Evolutionary conservation across 345 rosid species (phyloP), one percentile per base, ranked within the genome.

Genomic region (Lumnitzera littorea): DNA sequence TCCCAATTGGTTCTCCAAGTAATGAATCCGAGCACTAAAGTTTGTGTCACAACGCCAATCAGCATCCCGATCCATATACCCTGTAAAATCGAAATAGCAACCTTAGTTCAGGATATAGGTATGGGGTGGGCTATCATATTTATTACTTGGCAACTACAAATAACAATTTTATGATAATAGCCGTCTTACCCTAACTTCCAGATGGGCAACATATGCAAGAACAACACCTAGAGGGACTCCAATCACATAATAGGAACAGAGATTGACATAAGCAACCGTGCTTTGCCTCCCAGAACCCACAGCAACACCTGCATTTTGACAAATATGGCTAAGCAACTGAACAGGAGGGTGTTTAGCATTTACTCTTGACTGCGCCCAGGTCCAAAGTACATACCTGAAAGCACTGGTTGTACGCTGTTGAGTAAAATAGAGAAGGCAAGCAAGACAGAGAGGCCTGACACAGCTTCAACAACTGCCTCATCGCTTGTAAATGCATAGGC

Each of bases 61-160:
- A 74, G 48, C 80, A 80, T 64, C 31, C 82, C 82, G 16, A 73
- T 62, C 82, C 80, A 77, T 1, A 80, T 68, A 10, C 85, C 85
- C 85, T 77, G 50, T 24, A 52, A 53, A 31, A 63, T 46, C 31
- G 36, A 9, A 27, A 2, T 27, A 27, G 31, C 31, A 27, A 27
- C 31, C 31, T 27, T 27, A 27, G 31, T 27, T 5, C 31, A 27
- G 31, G 1, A 27, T 20, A 20, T 20, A 20, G 20, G 20, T 20
- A 20, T 20, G 20, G 20, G 20, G 20, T 20, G 20, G 20, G 0
- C 20, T 20, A 20, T 20, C 20, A 20, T 20, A 20, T 20, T 20
- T 20, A 20, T 20, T 20, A 20, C 20, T 20, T 20, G 20, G 20
- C 20, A 20, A 20, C 20, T 20, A 1, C 20, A 20, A 20, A 20